Percentiles rank a stretch among this genome's conserved stretches.
Conservation (phyloP, 495 filamentous ascomycete species). For the Penicillium coprophilum region DNA sequence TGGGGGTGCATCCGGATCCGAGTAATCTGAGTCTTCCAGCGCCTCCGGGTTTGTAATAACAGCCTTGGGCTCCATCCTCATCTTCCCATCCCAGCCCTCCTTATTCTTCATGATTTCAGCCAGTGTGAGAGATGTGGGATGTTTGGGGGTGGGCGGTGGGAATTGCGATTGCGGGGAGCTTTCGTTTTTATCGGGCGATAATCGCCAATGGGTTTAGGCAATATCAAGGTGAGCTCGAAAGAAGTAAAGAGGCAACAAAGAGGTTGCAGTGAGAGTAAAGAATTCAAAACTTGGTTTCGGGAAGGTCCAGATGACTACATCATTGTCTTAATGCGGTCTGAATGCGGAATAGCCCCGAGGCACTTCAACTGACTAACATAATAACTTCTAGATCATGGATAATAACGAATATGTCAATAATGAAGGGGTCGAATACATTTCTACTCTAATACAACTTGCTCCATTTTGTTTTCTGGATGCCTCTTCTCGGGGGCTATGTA, state of each 20-base stretch:
- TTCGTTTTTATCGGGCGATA: constrained; percentile 11
- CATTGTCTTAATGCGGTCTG: constrained; percentile 17
- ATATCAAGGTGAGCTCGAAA: not conserved
- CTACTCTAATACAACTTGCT: constrained; percentile 8
- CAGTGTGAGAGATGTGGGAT: constrained; percentile 8
- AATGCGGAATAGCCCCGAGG: constrained; percentile 15
- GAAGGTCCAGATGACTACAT: constrained; percentile 18
- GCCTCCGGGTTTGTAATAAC: constrained; percentile 72
- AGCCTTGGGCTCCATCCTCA: constrained; percentile 66
- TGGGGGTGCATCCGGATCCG: constrained; percentile 74
- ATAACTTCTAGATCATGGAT: not conserved
- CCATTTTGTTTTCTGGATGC: constrained; percentile 19
- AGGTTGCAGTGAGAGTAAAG: constrained; percentile 3
- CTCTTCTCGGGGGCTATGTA: constrained; percentile 34
- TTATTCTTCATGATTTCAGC: constrained; percentile 53
- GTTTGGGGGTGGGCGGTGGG: constrained; percentile 24
- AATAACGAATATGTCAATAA: not conserved
- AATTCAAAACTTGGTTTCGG: constrained; percentile 6
- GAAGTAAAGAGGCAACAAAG: not conserved
- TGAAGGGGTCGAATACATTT: constrained; percentile 4
- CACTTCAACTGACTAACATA: not conserved
- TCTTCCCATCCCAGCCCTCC: constrained; percentile 93
- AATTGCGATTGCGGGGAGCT: constrained; percentile 28
- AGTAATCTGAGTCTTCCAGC: constrained; percentile 78
- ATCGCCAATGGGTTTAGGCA: constrained; percentile 4